Conservation (phyloP, 1,139 yeast genomes). For the Yamadazyma mexicana region DNA sequence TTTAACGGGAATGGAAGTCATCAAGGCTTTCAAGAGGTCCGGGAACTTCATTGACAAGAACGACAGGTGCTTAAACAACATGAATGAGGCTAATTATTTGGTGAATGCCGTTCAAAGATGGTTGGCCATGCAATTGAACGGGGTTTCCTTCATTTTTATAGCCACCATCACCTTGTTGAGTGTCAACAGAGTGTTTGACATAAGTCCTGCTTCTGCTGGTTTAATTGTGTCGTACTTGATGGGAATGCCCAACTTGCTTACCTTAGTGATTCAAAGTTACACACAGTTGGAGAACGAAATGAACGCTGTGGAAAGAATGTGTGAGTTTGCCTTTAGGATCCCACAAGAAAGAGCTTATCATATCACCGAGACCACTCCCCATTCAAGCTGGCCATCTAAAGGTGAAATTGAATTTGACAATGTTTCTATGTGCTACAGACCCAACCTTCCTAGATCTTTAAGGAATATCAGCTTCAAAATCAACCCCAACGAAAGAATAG, state of each 20-base stretch:
- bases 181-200: conserved; percentile 62
- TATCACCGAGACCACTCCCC: conserved; percentile 45
- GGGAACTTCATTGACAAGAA: conserved; percentile 52
- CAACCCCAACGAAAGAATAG: conserved; percentile 62
- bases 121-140: conserved; percentile 69
- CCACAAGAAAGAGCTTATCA: conserved; percentile 50
- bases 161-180: conserved; percentile 60
- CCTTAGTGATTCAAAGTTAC: conserved; percentile 52
- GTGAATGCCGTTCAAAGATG: conserved; percentile 77
- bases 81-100: conserved; percentile 75
- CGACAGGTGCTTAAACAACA: conserved; percentile 52
- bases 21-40: conserved; percentile 59
- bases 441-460: conserved; percentile 73
- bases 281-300: conserved; percentile 82
- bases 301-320: conserved; percentile 82
- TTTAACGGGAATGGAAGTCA: conserved; percentile 71
- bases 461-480: conserved; percentile 51
- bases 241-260: conserved; percentile 51
- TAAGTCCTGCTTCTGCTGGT: conserved; percentile 71
- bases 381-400: conserved; percentile 45
- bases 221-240: conserved; percentile 65
- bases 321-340: conserved; percentile 58
- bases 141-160: conserved; percentile 51
- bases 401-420: conserved; percentile 58
- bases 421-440: conserved; percentile 69